Conservation (phyloP, 148 eudicot species). For the Beta vulgaris region DNA sequence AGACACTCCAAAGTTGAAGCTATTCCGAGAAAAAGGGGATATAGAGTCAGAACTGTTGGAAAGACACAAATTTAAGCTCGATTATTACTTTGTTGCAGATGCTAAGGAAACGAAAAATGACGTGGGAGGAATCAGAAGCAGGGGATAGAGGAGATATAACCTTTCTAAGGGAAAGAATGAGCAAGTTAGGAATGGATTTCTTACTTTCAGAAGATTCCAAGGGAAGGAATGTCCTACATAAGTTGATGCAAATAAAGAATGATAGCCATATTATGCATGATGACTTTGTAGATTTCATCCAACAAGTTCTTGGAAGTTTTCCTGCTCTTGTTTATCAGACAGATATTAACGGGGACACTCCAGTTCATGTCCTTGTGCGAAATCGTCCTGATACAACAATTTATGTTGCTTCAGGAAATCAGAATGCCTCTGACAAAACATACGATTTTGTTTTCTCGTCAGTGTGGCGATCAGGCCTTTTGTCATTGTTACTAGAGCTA, state of each 20-base stretch:
- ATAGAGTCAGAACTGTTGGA: no score
- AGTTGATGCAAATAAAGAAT: not conserved
- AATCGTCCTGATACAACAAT: not conserved
- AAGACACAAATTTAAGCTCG: no score
- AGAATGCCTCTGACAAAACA: not conserved
- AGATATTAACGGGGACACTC: conserved; percentile 1
- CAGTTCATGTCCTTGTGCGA: conserved; percentile 6
- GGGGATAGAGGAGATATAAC: not conserved
- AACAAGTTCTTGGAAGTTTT: not conserved
- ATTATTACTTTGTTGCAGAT: not conserved
- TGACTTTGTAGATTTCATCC: not conserved
- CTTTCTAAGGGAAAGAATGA: conserved; percentile 5
- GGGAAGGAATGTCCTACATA: not conserved
- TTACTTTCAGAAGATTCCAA: conserved; percentile 5
- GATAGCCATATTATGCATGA: not conserved
- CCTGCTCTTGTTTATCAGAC: not conserved
- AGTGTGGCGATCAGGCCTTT: not conserved
- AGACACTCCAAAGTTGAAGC: no score
- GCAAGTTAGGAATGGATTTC: conserved; percentile 8
- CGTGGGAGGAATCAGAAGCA: conserved; percentile 7
- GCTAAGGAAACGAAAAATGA: not conserved
- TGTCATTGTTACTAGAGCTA: not conserved
- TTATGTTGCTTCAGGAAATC: not conserved
- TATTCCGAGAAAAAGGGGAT: no score
- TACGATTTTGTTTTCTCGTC: not conserved